Evolutionary conservation across 768 basidiomycete species (phyloP).

Genomic region (Boletus insuetus): DNA sequence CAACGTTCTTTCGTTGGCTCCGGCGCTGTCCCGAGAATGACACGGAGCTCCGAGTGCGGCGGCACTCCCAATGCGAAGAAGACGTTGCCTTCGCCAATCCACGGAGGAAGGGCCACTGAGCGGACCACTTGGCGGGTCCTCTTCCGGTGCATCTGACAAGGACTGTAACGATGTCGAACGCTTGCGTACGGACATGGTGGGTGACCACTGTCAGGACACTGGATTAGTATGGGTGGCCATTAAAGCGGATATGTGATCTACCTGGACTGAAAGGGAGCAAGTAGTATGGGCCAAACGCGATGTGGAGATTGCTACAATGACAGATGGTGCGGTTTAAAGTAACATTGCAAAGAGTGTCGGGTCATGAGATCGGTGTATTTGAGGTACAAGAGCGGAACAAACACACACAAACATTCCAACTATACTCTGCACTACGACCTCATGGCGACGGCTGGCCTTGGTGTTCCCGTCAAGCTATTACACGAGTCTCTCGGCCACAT

Average conservation of each 20-base stretch:
- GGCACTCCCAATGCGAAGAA: slow-evolving; percentile 49
- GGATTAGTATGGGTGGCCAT: background rate
- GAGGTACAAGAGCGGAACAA: slow-evolving; percentile 7
- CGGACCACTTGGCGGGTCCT: slow-evolving; percentile 31
- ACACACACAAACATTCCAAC: slow-evolving; percentile 16
- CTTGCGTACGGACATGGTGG: slow-evolving; percentile 18
- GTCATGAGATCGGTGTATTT: background rate
- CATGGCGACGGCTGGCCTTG: slow-evolving; percentile 61
- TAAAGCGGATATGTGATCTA: background rate
- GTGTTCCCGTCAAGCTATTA: slow-evolving; percentile 93
- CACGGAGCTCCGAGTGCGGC: background rate
- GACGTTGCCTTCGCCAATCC: slow-evolving; percentile 57
- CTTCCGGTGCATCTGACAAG: slow-evolving; percentile 8
- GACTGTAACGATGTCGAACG: slow-evolving; percentile 24
- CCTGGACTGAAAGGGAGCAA: background rate
- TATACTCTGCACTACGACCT: too few relatives aligned
- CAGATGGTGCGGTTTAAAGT: background rate
- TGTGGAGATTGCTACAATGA: background rate
- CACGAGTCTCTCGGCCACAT: slow-evolving; percentile 96
- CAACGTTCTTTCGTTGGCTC: slow-evolving; percentile 34
- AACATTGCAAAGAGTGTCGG: background rate
- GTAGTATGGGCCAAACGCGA: background rate
- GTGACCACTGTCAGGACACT: background rate
- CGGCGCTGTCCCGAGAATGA: slow-evolving; percentile 1
- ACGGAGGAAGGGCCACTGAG: slow-evolving; percentile 53